phyloP scores from a whole-genome alignment of 345 rosid genomes.

The Brassica incana region DNA sequence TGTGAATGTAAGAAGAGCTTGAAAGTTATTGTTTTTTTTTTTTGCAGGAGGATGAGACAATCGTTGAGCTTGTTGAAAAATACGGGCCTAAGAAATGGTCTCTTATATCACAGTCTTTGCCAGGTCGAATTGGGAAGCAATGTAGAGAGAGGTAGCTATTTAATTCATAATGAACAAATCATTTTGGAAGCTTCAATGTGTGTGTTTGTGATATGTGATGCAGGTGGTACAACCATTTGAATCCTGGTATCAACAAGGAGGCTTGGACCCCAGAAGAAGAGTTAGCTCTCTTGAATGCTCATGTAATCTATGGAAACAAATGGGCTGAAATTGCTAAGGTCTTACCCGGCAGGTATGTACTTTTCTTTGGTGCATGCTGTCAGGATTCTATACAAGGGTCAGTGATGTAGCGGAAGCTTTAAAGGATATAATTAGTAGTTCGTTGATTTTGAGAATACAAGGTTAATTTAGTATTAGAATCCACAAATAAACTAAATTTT shows the following conservation, averaged over 20 bases:
- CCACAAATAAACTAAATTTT: no score
- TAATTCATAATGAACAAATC: conserved; percentile 1
- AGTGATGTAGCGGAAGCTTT: no score
- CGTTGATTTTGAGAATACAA: no score
- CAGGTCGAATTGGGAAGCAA: conserved; percentile 98
- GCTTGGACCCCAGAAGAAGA: conserved; percentile 97
- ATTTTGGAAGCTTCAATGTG: conserved; percentile 14
- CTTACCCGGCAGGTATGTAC: conserved; percentile 88
- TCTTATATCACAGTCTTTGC: conserved; percentile 77
- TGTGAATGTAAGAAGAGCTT: conserved; percentile 5
- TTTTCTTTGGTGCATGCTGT: background rate
- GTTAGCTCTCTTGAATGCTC: conserved; percentile 75
- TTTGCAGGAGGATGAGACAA: conserved; percentile 87
- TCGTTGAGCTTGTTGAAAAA: conserved; percentile 66
- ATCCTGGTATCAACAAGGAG: conserved; percentile 90
- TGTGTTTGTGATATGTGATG: conserved; percentile 16
- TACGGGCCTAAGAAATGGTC: conserved; percentile 94
- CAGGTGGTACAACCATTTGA: conserved; percentile 99
- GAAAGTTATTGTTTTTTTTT: background rate
- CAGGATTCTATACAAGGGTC: background rate
- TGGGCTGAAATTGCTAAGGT: conserved; percentile 99
- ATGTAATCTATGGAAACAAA: conserved; percentile 70
- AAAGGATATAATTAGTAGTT: no score
- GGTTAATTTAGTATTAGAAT: no score
- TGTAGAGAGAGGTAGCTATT: conserved; percentile 90